Base-by-base conservation (phyloP, 192 early-diverging fungal species). In the Martensiomyces pterosporus region DNA sequence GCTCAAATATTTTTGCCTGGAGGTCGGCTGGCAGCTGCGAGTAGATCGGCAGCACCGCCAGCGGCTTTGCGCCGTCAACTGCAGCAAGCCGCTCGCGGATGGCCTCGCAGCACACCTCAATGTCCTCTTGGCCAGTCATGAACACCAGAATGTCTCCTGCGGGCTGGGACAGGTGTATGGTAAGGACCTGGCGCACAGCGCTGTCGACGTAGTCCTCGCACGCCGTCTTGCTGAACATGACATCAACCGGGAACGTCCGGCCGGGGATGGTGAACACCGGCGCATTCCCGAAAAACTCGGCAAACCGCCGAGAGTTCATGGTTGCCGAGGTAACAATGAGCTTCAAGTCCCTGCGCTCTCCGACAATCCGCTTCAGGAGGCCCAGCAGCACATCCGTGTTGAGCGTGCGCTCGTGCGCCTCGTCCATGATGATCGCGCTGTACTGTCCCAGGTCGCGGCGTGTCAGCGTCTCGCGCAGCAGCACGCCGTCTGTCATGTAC, bases 401-500 rank as follows among this genome's bases (percentile, higher is more conserved):
- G 13, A 99, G 84, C 2, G 94, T 94, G 43, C 97, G 83, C 75
- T 99, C 97, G 83, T 99, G 97, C 15, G 97, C 97, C 61, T 99
- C 97, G 58, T 99, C 97, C 62, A 99, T 79, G 55, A 99, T 86
- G 24, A 99, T 79, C 9, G 91, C 86, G n/a, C 86, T 85, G 73
- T 99, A 99, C 48, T 86, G 84, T 9, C 59, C 75, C 57, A 99
- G 76, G 24, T 81, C 77, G 1, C 88, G 78, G 50, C 94, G 90
- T 0, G 92, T 82, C 40, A 99, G 77, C 50, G 89, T 87, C 56
- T 99, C 97, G 56, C 93, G 80, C 41, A 97, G 71, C 16, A 99
- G 58, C 86, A 97, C 91, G 72, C 97, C 97, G 54, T 97, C 97
- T 13, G 97, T 99, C 97, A 99, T 97, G 74, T 97, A 97, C 71